A percentile compares a stretch with the other conserved stretches of the same genome.
These are phyloP conservation scores for Triticum urartu DNA, from an alignment of 176 grass and related monocot genomes.

Conservation along the genomic window DNA sequence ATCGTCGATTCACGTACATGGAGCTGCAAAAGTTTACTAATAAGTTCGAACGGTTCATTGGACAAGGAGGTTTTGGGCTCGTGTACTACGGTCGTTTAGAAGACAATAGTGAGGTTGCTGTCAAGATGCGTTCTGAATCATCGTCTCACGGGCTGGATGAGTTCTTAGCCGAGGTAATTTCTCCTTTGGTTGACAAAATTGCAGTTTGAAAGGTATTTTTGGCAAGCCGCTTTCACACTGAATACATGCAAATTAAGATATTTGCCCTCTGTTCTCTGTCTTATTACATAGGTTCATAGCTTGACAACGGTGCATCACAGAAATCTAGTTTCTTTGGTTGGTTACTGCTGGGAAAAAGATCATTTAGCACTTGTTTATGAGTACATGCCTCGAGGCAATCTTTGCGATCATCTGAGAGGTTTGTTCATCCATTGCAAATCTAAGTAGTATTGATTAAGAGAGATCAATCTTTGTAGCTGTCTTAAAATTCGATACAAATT, in stretches of 20 bases:
- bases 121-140: not conserved
- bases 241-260: not conserved
- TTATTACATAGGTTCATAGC: not conserved
- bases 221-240: no score
- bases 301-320: constrained; percentile 9
- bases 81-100: not conserved
- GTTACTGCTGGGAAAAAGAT: not conserved
- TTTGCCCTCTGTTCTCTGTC: not conserved
- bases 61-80: not conserved
- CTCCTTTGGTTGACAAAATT: not conserved
- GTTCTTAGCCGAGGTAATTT: not conserved
- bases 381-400: not conserved
- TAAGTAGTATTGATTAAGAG: not conserved
- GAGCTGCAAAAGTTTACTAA: not conserved
- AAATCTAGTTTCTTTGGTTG: constrained; percentile 8
- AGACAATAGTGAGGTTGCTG: not conserved
- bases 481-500: not conserved
- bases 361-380: not conserved
- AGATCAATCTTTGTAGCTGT: not conserved
- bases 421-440: not conserved
- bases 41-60: not conserved
- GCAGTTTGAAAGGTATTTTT: not conserved
- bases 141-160: not conserved
- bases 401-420: not conserved
- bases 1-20: not conserved